These are phyloP conservation scores for Tulasnella sp. DNA, from an alignment of 768 basidiomycete genomes.

Conservation along the genomic window DNA sequence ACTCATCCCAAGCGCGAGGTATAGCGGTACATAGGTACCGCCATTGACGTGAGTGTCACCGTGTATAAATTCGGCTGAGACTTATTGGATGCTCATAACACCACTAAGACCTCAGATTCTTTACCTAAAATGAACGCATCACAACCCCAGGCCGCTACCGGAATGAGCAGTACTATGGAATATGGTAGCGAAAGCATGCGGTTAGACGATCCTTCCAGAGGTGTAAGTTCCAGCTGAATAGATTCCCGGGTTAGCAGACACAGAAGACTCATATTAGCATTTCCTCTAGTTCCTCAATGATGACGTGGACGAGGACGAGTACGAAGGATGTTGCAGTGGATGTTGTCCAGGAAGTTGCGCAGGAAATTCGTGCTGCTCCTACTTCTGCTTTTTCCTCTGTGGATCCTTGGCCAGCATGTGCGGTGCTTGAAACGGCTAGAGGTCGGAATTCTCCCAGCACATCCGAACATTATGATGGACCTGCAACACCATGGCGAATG, in stretches of 20 bases:
- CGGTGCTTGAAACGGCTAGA: not conserved
- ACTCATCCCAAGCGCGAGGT: too few relatives aligned
- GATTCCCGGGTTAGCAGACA: not conserved
- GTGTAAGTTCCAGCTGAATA: not conserved
- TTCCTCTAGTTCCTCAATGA: not conserved
- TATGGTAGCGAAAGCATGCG: not conserved
- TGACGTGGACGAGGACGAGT: not conserved
- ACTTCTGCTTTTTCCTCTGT: not conserved
- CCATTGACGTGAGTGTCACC: too few relatives aligned
- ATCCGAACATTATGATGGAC: too few relatives aligned
- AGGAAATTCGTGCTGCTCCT: not conserved
- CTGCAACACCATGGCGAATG: too few relatives aligned
- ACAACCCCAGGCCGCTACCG: not conserved
- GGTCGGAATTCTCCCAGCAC: too few relatives aligned
- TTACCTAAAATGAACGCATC: not conserved
- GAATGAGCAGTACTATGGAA: not conserved
- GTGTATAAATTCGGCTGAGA: too few relatives aligned
- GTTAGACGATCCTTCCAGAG: not conserved
- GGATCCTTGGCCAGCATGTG: not conserved
- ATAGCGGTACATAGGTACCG: too few relatives aligned
- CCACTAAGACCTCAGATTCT: too few relatives aligned
- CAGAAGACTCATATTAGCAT: not conserved
- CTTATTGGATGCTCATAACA: too few relatives aligned
- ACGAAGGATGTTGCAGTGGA: not conserved
- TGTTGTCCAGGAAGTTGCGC: not conserved